Evolutionary conservation across 1,139 yeast species (phyloP).

Genomic region (Pichia sp.): DNA sequence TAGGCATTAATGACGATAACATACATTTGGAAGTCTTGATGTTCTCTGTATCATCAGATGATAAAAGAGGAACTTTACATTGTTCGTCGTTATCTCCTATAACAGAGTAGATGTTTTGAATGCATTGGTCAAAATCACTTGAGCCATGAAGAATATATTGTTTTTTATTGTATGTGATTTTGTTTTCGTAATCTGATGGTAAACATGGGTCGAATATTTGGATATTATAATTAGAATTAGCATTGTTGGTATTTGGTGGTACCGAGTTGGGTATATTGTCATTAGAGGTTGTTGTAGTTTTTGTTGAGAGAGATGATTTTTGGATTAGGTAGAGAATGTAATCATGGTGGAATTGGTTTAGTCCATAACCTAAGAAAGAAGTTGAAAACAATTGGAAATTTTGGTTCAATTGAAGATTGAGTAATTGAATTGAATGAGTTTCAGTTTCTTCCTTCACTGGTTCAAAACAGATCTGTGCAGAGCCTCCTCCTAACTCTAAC

Average conservation of each 20-base stretch:
- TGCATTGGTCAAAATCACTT: constrained; percentile 59
- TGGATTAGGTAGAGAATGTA: constrained; percentile 44
- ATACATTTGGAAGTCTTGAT: constrained; percentile 43
- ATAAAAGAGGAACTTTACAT: constrained; percentile 6
- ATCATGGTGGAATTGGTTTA: constrained; percentile 61
- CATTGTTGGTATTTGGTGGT: neutral
- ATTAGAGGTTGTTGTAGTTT: neutral
- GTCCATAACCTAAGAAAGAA: constrained; percentile 76
- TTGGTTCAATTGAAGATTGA: constrained; percentile 47
- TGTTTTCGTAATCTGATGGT: constrained; percentile 40
- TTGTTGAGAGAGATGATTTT: neutral
- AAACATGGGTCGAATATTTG: constrained; percentile 57
- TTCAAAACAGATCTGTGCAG: constrained; percentile 79
- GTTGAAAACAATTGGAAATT: constrained; percentile 61
- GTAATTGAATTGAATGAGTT: constrained; percentile 50
- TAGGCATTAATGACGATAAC: constrained; percentile 56
- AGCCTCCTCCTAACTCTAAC: constrained; percentile 87
- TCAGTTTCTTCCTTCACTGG: constrained; percentile 51
- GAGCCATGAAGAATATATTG: constrained; percentile 42
- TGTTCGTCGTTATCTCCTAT: constrained; percentile 27
- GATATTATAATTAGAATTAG: neutral
- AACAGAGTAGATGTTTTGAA: constrained; percentile 35
- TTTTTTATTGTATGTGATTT: constrained; percentile 13
- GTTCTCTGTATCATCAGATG: neutral
- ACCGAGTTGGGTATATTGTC: neutral